These are phyloP conservation scores for Protomyces lactucae-debilis DNA, from an alignment of 1,139 yeast species.

Conservation along the genomic window DNA sequence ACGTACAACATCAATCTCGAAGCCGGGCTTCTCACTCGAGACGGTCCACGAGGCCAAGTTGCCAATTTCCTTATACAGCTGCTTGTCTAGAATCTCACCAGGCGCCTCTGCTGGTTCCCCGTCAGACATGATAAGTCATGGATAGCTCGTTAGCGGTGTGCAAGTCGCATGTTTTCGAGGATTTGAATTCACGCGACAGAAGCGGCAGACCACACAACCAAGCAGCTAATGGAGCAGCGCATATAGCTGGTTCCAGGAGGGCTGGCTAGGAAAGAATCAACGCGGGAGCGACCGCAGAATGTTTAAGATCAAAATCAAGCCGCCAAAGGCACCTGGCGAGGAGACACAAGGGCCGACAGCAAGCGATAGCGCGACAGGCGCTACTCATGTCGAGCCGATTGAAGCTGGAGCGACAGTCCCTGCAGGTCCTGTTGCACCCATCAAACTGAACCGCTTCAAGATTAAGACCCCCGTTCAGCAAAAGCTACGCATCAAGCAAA, in stretches of 20 bases:
- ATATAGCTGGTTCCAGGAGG: too few relatives aligned
- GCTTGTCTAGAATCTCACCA: background rate
- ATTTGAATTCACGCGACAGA: too few relatives aligned
- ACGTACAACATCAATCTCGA: conserved; percentile 63
- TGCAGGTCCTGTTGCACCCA: background rate
- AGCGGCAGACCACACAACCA: too few relatives aligned
- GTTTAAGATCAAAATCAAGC: conserved; percentile 20
- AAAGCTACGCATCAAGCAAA: conserved; percentile 6
- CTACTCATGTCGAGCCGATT: background rate
- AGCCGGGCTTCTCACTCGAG: conserved; percentile 69
- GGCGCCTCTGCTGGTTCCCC: background rate
- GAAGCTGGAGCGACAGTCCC: background rate
- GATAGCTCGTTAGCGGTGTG: background rate
- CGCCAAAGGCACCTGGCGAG: conserved; percentile 4
- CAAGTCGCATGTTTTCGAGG: too few relatives aligned
- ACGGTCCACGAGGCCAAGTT: conserved; percentile 81
- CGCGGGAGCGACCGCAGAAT: background rate
- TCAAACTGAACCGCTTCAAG: conserved; percentile 5
- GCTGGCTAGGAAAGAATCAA: too few relatives aligned
- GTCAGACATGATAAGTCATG: background rate
- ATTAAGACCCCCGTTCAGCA: conserved; percentile 22
- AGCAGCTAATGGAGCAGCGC: too few relatives aligned
- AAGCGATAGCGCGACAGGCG: background rate
- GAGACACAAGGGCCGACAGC: background rate
- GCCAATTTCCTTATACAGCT: conserved; percentile 54